phyloP scores from a whole-genome alignment of 169 alveolate species.

The Plasmodium chabaudi region DNA sequence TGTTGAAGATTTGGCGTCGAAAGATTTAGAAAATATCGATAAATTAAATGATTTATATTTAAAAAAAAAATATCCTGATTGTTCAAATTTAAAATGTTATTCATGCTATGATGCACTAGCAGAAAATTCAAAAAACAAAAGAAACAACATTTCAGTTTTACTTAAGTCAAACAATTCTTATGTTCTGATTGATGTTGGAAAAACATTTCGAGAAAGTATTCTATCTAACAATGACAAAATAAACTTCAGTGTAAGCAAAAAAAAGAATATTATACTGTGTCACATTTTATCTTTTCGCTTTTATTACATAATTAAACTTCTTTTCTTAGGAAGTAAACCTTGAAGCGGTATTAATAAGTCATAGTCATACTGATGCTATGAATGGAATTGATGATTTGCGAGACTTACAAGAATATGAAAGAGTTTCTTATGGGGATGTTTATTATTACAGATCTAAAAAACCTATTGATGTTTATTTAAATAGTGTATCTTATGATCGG shows the following conservation, averaged over 20 bases:
- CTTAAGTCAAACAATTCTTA: conserved; percentile 51
- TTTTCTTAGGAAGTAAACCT: conserved; percentile 29
- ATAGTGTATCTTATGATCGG: conserved; percentile 53
- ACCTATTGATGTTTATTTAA: conserved; percentile 39
- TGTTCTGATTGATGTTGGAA: conserved; percentile 70
- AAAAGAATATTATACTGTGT: not conserved
- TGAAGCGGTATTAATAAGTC: conserved; percentile 53
- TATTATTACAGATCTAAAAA: conserved; percentile 35
- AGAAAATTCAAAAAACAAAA: conserved; percentile 50
- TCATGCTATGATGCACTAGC: conserved; percentile 58
- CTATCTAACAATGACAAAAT: conserved; percentile 41
- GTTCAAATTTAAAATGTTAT: conserved; percentile 28
- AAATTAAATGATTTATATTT: conserved; percentile 45
- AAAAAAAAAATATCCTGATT: conserved; percentile 36
- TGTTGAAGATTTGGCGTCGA: conserved; percentile 46
- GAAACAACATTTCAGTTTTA: conserved; percentile 60
- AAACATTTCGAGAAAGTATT: conserved; percentile 65
- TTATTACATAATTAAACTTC: not conserved
- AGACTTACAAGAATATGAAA: conserved; percentile 63
- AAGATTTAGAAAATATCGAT: conserved; percentile 52
- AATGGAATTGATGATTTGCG: conserved; percentile 71
- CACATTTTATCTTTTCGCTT: not conserved
- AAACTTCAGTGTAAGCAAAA: conserved; percentile 32
- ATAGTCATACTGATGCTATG: conserved; percentile 69
- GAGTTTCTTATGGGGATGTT: conserved; percentile 11